Percentiles rank a stretch among this genome's conserved stretches.
phyloP scores from a whole-genome alignment of 2,329 filamentous ascomycete genomes.

The Pseudonectria buxi region DNA sequence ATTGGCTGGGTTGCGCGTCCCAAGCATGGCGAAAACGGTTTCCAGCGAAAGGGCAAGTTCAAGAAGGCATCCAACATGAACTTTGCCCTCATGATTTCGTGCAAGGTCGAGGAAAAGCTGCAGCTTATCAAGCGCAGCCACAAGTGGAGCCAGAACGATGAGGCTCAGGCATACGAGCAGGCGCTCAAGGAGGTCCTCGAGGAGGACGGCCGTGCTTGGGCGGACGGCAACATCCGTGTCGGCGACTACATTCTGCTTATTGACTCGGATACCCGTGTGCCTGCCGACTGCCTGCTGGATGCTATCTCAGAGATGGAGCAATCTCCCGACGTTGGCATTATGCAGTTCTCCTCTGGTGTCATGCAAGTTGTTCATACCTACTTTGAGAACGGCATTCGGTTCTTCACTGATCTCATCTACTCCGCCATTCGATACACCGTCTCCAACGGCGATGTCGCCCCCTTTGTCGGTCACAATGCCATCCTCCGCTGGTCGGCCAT shows the following conservation, averaged over 20 bases:
- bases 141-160: slow-evolving; percentile 63
- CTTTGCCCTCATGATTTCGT: slow-evolving; percentile 60
- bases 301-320: slow-evolving; percentile 78
- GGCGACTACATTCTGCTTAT: slow-evolving; percentile 74
- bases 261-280: slow-evolving; percentile 74
- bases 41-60: slow-evolving; percentile 58
- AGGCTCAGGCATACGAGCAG: slow-evolving; percentile 58
- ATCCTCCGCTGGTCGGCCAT: slow-evolving; percentile 69
- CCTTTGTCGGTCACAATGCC: slow-evolving; percentile 77
- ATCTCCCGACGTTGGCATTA: slow-evolving; percentile 69
- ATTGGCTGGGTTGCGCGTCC: slow-evolving; percentile 65
- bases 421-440: slow-evolving; percentile 72
- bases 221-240: slow-evolving; percentile 77
- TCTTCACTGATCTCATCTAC: slow-evolving; percentile 70
- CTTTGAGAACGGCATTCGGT: slow-evolving; percentile 64
- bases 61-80: slow-evolving; percentile 72
- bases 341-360: slow-evolving; percentile 71
- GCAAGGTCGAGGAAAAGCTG: slow-evolving; percentile 65
- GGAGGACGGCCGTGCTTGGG: slow-evolving; percentile 65
- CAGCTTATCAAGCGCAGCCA: slow-evolving; percentile 46
- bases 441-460: slow-evolving; percentile 68
- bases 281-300: slow-evolving; percentile 69
- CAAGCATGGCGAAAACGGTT: slow-evolving; percentile 56
- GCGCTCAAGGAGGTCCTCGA: slow-evolving; percentile 60
- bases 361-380: slow-evolving; percentile 73